phyloP scores from a whole-genome alignment of 225 moss, liverwort and hornwort species.

The Pseudoscleropodium purum region DNA sequence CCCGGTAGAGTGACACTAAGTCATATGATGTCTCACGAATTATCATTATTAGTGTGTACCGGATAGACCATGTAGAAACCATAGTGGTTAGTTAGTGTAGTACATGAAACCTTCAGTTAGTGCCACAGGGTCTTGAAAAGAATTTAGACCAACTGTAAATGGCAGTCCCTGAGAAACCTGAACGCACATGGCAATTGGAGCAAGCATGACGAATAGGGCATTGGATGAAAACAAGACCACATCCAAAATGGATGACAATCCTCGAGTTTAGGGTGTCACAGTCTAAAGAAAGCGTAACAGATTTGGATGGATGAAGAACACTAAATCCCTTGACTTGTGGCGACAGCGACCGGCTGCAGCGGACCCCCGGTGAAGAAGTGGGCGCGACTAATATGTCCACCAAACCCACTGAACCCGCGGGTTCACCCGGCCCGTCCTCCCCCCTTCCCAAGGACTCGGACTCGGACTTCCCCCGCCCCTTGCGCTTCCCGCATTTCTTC shows the following conservation, averaged over 20 bases:
- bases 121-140: neutral
- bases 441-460: neutral
- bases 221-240: neutral
- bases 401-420: neutral
- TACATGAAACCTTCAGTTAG: neutral
- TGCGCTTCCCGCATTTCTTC: conserved; percentile 17
- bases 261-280: neutral
- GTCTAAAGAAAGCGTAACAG: neutral
- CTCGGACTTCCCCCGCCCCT: neutral
- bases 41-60: neutral
- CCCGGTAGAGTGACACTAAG: accelerated
- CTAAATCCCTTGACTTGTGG: neutral
- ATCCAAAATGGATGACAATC: neutral
- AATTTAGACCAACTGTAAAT: neutral
- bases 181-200: neutral
- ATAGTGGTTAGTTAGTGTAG: neutral
- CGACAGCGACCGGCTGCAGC: neutral
- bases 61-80: neutral
- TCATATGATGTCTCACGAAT: neutral
- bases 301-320: neutral
- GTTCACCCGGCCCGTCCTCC: neutral
- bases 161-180: neutral
- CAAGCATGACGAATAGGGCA: neutral
- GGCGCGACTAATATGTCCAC: neutral
- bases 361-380: neutral